These are phyloP conservation scores for Cladochytrium tenue DNA, from an alignment of 371 early-diverging fungal genomes.

Conservation along the genomic window DNA sequence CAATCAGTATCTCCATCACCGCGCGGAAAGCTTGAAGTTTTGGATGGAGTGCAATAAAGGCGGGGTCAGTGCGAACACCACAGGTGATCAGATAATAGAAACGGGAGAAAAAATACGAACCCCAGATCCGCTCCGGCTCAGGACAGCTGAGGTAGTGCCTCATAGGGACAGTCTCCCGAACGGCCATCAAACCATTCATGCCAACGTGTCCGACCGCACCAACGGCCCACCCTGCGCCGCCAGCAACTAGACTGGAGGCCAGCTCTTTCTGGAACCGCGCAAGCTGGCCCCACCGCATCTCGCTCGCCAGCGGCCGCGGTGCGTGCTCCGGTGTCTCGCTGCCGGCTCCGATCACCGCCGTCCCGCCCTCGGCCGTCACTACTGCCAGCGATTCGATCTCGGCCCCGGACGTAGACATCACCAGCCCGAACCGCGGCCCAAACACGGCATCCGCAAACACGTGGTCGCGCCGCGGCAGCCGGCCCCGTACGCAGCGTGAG, in stretches of 20 bases:
- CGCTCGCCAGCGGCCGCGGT: background rate
- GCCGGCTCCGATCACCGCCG: background rate
- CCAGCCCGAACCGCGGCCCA: slow-evolving; percentile 4
- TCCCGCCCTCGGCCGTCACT: slow-evolving; percentile 3
- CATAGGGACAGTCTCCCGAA: slow-evolving; percentile 14
- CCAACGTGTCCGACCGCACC: background rate
- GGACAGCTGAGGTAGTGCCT: slow-evolving; percentile 20
- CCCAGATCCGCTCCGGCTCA: slow-evolving; percentile 21
- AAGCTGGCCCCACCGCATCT: background rate
- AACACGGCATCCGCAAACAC: slow-evolving; percentile 7
- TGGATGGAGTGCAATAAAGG: background rate
- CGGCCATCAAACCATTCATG: background rate
- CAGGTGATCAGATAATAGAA: too few relatives aligned
- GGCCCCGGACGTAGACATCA: background rate
- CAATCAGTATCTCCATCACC: slow-evolving; percentile 14
- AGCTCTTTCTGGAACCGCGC: background rate
- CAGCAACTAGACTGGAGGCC: background rate
- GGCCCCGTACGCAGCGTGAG: background rate
- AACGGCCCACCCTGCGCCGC: background rate
- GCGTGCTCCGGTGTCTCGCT: background rate
- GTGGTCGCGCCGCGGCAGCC: slow-evolving; percentile 2
- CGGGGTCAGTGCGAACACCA: background rate
- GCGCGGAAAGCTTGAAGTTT: slow-evolving; percentile 6
- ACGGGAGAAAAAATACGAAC: slow-evolving; percentile 8
- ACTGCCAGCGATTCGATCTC: slow-evolving; percentile 10